Conservation (phyloP, 139 green algal species). For the Micractinium sp. region DNA sequence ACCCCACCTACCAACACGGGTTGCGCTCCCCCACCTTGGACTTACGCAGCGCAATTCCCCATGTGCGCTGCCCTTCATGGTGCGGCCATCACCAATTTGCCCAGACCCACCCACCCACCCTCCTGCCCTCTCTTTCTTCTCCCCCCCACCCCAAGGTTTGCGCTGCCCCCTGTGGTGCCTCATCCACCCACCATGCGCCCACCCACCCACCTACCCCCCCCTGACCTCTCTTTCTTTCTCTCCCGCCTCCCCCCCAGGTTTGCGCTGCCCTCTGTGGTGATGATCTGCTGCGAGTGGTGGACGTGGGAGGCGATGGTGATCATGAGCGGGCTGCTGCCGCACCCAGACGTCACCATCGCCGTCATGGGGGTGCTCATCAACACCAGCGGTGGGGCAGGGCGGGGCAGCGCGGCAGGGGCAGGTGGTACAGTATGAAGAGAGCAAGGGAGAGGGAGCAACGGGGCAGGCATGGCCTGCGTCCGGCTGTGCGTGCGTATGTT, state of each 20-base stretch:
- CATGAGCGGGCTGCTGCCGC: constrained; percentile 20
- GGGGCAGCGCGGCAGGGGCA: too few species aligned
- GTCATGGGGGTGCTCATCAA: constrained; percentile 32
- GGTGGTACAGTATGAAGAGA: too few species aligned
- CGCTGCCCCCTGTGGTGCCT: too few species aligned
- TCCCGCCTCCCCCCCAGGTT: constrained; percentile 34
- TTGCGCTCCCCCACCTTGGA: too few species aligned
- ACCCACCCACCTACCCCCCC: too few species aligned
- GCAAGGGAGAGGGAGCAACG: background rate
- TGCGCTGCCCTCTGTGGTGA: constrained; percentile 39
- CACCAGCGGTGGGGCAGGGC: background rate
- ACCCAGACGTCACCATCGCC: constrained; percentile 17
- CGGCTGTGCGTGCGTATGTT: background rate
- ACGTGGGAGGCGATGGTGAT: constrained; percentile 50
- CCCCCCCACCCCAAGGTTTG: background rate
- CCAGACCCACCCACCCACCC: too few species aligned
- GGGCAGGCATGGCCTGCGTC: background rate
- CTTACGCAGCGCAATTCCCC: too few species aligned
- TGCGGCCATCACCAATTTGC: too few species aligned
- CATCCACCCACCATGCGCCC: too few species aligned
- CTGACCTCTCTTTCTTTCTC: constrained; percentile 35
- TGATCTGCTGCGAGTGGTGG: constrained; percentile 40
- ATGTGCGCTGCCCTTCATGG: too few species aligned
- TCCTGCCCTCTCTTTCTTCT: background rate
- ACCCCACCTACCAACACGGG: too few species aligned